A percentile compares a stretch with the other conserved stretches of the same genome.
phyloP scores from a whole-genome alignment of 768 basidiomycete genomes.

The Lactarius akahatsu region DNA sequence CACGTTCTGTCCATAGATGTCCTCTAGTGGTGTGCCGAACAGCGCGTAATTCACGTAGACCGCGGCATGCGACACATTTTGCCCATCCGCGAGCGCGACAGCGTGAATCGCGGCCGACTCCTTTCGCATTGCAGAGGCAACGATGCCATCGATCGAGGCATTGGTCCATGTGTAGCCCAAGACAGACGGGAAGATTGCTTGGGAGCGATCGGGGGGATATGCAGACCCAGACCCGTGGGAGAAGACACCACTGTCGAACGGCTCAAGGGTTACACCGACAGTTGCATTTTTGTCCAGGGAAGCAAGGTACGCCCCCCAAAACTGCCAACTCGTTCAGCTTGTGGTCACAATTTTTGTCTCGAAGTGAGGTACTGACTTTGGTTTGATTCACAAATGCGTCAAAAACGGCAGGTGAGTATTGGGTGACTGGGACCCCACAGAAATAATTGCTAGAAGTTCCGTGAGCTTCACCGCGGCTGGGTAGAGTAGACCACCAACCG shows the following conservation, averaged over 20 bases:
- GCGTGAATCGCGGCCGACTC: not conserved
- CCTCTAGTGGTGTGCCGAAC: constrained; percentile 19
- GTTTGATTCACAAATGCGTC: constrained; percentile 7
- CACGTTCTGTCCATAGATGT: constrained; percentile 29
- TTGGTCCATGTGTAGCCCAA: not conserved
- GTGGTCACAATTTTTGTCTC: not conserved
- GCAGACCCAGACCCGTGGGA: constrained; percentile 21
- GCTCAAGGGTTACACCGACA: constrained; percentile 6
- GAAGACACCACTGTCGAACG: constrained; percentile 8
- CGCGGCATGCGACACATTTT: constrained; percentile 21
- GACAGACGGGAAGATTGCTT: constrained; percentile 11
- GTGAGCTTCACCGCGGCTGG: not conserved
- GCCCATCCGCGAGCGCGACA: constrained; percentile 29
- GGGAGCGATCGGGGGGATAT: constrained; percentile 23
- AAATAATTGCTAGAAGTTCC: not conserved
- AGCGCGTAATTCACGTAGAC: constrained; percentile 29
- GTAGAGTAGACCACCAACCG: not conserved
- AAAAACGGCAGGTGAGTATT: constrained; percentile 7
- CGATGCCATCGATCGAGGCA: constrained; percentile 39
- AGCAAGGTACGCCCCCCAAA: constrained; percentile 7
- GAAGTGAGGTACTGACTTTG: not conserved
- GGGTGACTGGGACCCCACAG: constrained; percentile 1
- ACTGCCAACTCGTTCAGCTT: not conserved
- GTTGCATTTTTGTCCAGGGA: constrained; percentile 1
- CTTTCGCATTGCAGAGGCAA: constrained; percentile 40